Evolutionary conservation across 2,329 filamentous ascomycete species (phyloP), one percentile per base, ranked within the genome.

Genomic region (Paraphoma sp.): DNA sequence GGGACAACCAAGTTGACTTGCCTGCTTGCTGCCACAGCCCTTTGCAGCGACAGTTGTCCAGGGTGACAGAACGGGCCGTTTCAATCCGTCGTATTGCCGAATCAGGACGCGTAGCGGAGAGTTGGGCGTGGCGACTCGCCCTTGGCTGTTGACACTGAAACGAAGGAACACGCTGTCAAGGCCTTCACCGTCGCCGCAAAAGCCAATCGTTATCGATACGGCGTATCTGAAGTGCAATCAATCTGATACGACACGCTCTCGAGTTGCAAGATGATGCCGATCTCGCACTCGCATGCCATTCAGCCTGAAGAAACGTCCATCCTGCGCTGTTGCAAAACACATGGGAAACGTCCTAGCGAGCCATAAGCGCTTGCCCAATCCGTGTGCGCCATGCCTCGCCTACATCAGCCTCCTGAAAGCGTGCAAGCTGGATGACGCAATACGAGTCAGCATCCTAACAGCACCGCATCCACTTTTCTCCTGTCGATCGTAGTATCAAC

Each of bases 101-200:
- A 57, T 57, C 53, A 61, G 45, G 36, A 30, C 38, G 45, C 44
- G 41, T 11, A 44, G 47, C 48, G 17, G 49, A 51, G 40, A 48
- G 14, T 48, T 17, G 3, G 41, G 30, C 53, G 53, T 51, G 45
- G 62, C 64, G 62, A 64, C 51, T 49, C 64, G 65, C 65, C 60
- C 54, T 51, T 44, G 41, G 51, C 38, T 43, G 45, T 56, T 40
- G 40, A 42, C 11, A 8, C 16, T 42, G 40, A 42, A 42, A 42
- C 40, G 23, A 23, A 3, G 3, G 33, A 38, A 11, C 10, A 11
- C 40, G n/a, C 40, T 42, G 40, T 14, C 40, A 42, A 4, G 11
- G 40, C n/a, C 47, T 29, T 51, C 16, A 31, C 47, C 42, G 8
- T 12, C 47, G 48, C 51, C 38, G 30, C 38, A 18, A 18, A n/a